Evolutionary conservation across 192 early-diverging fungal genomes (phyloP).

Genomic region (Pilaira anomala): DNA sequence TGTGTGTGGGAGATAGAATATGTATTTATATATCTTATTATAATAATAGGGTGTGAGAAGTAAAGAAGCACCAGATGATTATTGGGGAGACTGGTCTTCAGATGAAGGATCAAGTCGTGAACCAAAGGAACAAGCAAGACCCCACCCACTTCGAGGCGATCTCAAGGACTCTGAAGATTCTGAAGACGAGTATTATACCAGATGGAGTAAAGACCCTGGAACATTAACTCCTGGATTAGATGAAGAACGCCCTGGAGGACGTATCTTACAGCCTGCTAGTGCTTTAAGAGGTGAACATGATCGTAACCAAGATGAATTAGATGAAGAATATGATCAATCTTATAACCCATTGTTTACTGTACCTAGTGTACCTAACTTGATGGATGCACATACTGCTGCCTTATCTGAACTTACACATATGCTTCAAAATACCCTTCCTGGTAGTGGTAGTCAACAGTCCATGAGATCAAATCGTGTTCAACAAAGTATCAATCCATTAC

Average conservation of each 20-base stretch:
- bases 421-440: constrained; percentile 29
- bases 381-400: constrained; percentile 30
- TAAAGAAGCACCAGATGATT: constrained; percentile 31
- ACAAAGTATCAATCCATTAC: constrained; percentile 23
- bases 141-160: neutral
- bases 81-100: constrained; percentile 43
- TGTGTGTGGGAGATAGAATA: too few species aligned
- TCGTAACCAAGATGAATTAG: constrained; percentile 27
- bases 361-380: constrained; percentile 38
- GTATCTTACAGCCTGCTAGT: constrained; percentile 3
- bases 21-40: too few species aligned
- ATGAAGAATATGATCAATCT: constrained; percentile 40
- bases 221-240: constrained; percentile 25
- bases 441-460: neutral
- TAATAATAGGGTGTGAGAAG: neutral
- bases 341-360: constrained; percentile 39
- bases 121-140: neutral
- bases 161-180: constrained; percentile 19
- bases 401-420: constrained; percentile 32
- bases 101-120: constrained; percentile 21
- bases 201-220: constrained; percentile 35
- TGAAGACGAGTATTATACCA: constrained; percentile 35
- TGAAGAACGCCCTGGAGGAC: neutral
- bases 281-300: neutral
- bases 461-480: neutral